Conservation (phyloP, 768 basidiomycete genomes). For the Leccinum truebloodii region DNA sequence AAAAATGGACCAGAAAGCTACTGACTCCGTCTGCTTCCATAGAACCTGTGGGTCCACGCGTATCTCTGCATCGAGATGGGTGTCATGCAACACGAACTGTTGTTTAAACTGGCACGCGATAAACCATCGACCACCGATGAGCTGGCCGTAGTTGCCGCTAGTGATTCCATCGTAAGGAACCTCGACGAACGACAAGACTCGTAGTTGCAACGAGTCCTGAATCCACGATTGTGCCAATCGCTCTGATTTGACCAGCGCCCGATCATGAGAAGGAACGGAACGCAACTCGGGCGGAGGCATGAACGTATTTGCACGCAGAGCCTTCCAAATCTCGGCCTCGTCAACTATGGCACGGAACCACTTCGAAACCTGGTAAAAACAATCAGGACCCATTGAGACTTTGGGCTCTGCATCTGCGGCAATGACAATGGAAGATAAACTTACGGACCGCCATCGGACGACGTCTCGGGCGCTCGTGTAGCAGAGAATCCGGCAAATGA, state of each 20-base stretch:
- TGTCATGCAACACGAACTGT: slow-evolving; percentile 7
- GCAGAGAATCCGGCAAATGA: no score
- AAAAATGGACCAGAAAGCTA: no score
- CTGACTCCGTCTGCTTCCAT: not conserved
- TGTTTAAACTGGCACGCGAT: not conserved
- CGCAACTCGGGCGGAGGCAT: not conserved
- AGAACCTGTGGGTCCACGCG: not conserved
- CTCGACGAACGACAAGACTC: not conserved
- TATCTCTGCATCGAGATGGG: not conserved
- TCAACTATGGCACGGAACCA: not conserved
- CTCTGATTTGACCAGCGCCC: not conserved
- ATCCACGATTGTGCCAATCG: slow-evolving; percentile 1
- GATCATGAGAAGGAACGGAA: not conserved
- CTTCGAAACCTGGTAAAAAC: not conserved
- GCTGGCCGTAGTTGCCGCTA: not conserved
- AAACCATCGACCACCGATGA: slow-evolving; percentile 8
- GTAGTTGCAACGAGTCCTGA: not conserved
- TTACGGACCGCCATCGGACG: slow-evolving; percentile 2
- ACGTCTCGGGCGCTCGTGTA: not conserved
- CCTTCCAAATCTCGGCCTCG: not conserved
- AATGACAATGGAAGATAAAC: not conserved
- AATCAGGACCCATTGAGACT: no score
- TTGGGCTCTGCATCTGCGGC: not conserved
- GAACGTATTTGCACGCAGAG: not conserved
- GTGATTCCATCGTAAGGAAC: not conserved